Base-by-base conservation (phyloP, 2,329 filamentous ascomycete species). In the Cladophialophora yegresii region DNA sequence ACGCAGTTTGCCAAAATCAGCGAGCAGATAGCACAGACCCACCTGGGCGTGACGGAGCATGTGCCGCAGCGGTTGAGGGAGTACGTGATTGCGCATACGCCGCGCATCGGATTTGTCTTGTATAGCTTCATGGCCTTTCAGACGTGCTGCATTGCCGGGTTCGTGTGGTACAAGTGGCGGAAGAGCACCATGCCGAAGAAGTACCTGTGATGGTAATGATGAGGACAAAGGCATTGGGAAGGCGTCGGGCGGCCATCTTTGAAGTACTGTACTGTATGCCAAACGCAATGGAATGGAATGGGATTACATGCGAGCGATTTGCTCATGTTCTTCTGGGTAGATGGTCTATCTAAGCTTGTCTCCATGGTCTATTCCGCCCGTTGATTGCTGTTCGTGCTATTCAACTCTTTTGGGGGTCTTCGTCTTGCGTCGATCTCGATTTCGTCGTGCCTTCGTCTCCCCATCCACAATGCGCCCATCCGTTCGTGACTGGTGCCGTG, bases 171-270 rank as follows among this genome's bases (percentile, higher is more conserved):
- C 79, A 96, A 96, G 84, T 85, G 87, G 71, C 87, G 89, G 73
- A 86, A 89, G 78, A 83, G 85, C 45, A 87, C 83, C 68, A 86
- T 87, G 76, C 91, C 91, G n/a, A 96, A 96, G 84, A 97, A 97
- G 80, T 97, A 92, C 77, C 79, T 96, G 75, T 96, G 81, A 75
- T 64, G 56, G 20, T 16, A 20, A 50, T 28, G 30, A 5, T 1
- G 32, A 12, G 23, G 26, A 16, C 9, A 4, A 12, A 26, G 16
- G 23, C 22, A 16, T n/a, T 28, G 28, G 9, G 23, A n/a, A 53
- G 22, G 23, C 8, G 12, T 49, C 22, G n/a, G 45, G 45, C 22
- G 45, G 45, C 45, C 3, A 9, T 20, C 22, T 20, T 26, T 28
- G 47, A 50, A 50, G 13, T 43, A 33, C 26, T 28, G 9, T 33